Base-by-base conservation (phyloP, 495 filamentous ascomycete genomes). In the Jackrogersella multiformis region DNA sequence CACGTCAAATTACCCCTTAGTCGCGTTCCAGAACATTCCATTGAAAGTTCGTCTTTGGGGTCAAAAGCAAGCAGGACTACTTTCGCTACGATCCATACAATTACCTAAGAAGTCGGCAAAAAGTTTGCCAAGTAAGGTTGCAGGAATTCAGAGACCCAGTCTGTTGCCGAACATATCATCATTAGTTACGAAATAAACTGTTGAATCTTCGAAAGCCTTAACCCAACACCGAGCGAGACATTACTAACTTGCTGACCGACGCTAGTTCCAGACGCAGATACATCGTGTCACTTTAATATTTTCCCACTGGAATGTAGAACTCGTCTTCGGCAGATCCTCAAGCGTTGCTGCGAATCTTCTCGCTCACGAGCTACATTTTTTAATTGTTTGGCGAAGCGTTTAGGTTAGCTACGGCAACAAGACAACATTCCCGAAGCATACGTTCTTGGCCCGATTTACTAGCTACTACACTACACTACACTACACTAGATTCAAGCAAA, bases 271-370 rank as follows among this genome's bases (percentile, higher is more conserved):
- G 41, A 18, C 20, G 18, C 41, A 38, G 42, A 46, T 24, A 28
- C 7, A 3, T 6, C 24, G 48, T 35, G 20, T 32, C 24, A 24
- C 51, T n/a, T 4, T 18, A 39, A 24, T 52, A 23, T 4, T 18
- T 36, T 49, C 18, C 18, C 12, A 53, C 21, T 23, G 18, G 34
- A 54, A 51, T 60, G 56, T 60, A 45, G 56, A 51, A 45, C 28
- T 30, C 13, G 21, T 28, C 30, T 32, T 21, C 34, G n/a, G 21
- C 32, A 32, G 32, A n/a, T 5, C 16, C 28, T 28, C 1, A 15
- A 56, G 24, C 26, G n/a, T n/a, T 15, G 24, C 35, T 32, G 5
- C 34, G 20, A 39, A 12, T 38, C 30, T 20, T 51, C 21, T 15
- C 44, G 44, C 34, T 59, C 55, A 12, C 30, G 32, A 38, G 18